A percentile compares a stretch with the other conserved stretches of the same genome.
These are phyloP conservation scores for Nitzschia sp. DNA, from an alignment of 108 stramenopile species.

Conservation along the genomic window DNA sequence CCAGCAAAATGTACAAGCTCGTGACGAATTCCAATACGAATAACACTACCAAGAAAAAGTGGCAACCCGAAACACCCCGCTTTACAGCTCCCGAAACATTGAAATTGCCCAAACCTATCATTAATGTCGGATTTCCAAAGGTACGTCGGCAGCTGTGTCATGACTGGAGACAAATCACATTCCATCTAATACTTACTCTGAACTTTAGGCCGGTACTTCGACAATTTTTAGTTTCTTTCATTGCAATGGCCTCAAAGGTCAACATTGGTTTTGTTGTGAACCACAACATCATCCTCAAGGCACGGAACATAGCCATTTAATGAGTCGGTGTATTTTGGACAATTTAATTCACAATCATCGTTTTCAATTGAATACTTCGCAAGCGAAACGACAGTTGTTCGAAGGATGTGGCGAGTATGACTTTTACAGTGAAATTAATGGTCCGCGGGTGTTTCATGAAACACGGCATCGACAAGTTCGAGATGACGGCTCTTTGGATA, in stretches of 20 bases:
- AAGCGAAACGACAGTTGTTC: not conserved
- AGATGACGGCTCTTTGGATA: slow-evolving; percentile 4
- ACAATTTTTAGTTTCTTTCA: slow-evolving; percentile 37
- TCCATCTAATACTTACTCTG: too few species aligned
- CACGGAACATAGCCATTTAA: not conserved
- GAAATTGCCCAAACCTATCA: slow-evolving; percentile 13
- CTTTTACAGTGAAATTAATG: slow-evolving; percentile 38
- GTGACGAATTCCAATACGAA: not conserved
- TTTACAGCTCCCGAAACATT: slow-evolving; percentile 12
- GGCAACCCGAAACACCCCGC: slow-evolving; percentile 2
- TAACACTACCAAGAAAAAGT: not conserved
- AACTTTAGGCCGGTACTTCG: slow-evolving; percentile 41
- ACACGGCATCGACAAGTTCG: not conserved
- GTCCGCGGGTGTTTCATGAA: slow-evolving; percentile 20
- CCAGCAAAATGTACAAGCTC: not conserved
- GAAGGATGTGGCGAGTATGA: slow-evolving; percentile 40
- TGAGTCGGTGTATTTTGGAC: slow-evolving; percentile 24
- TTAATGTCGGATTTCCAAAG: slow-evolving; percentile 21
- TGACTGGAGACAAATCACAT: too few species aligned
- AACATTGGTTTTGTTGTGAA: slow-evolving; percentile 46
- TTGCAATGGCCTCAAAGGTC: slow-evolving; percentile 27
- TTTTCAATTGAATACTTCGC: not conserved
- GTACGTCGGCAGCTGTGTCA: too few species aligned
- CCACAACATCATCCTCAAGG: not conserved
- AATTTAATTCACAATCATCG: slow-evolving; percentile 3